A percentile compares a stretch with the other conserved stretches of the same genome.
phyloP scores from a whole-genome alignment of 139 green algal species.

The Volvox africanus region DNA sequence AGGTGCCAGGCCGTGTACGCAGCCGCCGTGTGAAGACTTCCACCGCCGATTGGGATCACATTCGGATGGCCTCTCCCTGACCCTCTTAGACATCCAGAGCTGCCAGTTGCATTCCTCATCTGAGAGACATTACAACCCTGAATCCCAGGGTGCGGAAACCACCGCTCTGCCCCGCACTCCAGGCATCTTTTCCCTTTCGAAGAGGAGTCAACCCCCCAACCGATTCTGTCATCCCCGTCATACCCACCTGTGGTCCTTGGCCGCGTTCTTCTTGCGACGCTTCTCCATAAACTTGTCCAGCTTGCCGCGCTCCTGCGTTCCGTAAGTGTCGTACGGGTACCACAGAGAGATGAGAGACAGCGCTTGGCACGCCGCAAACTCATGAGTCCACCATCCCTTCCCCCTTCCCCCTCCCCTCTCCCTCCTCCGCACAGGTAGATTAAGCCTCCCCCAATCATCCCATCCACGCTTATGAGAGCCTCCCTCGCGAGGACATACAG shows the following conservation, averaged over 20 bases:
- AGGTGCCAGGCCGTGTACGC: neutral
- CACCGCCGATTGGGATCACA: neutral
- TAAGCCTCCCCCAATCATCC: too few species aligned
- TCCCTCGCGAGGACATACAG: too few species aligned
- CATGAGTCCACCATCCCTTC: too few species aligned
- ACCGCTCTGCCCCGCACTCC: neutral
- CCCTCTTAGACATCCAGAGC: neutral
- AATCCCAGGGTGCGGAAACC: neutral
- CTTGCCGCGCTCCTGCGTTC: slow-evolving; percentile 53
- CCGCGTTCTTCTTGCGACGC: slow-evolving; percentile 86
- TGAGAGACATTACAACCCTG: neutral
- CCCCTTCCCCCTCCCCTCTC: too few species aligned
- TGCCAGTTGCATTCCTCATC: neutral
- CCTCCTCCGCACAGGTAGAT: too few species aligned
- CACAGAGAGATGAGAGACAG: too few species aligned
- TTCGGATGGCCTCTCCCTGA: neutral
- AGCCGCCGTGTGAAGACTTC: neutral
- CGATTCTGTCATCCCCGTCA: neutral
- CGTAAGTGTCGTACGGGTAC: too few species aligned
- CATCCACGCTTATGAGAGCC: too few species aligned
- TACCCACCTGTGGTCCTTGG: slow-evolving; percentile 85
- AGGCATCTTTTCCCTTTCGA: neutral
- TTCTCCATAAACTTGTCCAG: slow-evolving; percentile 93
- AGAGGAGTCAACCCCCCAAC: neutral
- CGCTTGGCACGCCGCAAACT: too few species aligned